Base-by-base conservation (phyloP, 108 stramenopile genomes). In the Cyclotella choctawhatcheeana region DNA sequence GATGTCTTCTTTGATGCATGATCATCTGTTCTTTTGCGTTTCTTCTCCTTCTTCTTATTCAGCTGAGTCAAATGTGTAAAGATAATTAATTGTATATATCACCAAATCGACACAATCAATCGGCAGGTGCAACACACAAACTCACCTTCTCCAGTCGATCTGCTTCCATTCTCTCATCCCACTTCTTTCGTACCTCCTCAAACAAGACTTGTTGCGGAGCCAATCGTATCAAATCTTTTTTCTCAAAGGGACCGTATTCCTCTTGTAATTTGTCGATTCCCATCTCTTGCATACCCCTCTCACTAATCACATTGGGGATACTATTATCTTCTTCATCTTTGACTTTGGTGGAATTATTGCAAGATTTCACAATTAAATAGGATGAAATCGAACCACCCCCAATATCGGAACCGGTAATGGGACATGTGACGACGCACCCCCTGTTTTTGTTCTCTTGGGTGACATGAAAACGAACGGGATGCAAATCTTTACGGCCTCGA, bases 231-330 rank as follows among this genome's bases (percentile, higher is more conserved):
- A 85, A 66, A 60, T 85, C 78, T 30, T 71, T 69, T 32, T 85
- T 69, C 25, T 81, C 68, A 59, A 90, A 87, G 24, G 84, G 84
- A 16, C 93, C 93, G 58, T 86, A 91, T 44, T 94, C 90, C 0
- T 52, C 69, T 55, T 86, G 82, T 22, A 94, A 29, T 17, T 83
- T 83, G 4, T 75, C 56, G 12, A 76, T 58, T 29, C 85, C 79
- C 75, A 94, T 78, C 71, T 91, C 88, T 67, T 87, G 74, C 0
- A 90, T 74, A 17, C 87, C 90, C 8, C 82, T 71, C 72, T 85
- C 81, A 58, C 86, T 88, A 29, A 94, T 55, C 35, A 91, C 89
- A 77, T 94, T 94, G 24, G 82, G 81, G 22, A 35, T 29, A 6
- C 61, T 45, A 0, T 44, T 64, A 5, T 60, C 76, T 10, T 44